These are phyloP conservation scores for Choanephora cucurbitarum DNA, from an alignment of 371 early-diverging fungal genomes.

Conservation along the genomic window DNA sequence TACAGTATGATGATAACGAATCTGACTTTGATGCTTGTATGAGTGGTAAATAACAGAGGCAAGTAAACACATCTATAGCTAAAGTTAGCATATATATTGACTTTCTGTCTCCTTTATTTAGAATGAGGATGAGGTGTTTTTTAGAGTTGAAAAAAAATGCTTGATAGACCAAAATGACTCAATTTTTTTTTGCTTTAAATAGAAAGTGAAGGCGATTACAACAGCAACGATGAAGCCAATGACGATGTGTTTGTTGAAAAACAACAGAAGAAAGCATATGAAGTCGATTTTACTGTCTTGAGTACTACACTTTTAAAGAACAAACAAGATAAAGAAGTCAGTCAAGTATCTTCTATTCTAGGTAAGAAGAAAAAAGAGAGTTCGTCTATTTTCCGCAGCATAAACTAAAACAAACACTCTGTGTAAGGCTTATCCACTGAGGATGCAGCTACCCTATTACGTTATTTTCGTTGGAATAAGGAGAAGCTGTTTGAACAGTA, in stretches of 20 bases:
- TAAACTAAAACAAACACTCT: background rate
- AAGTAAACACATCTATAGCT: background rate
- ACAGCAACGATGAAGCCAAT: slow-evolving; percentile 33
- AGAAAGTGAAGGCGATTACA: slow-evolving; percentile 40
- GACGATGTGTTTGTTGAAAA: slow-evolving; percentile 40
- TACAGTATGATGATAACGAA: slow-evolving; percentile 24
- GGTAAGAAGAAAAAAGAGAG: slow-evolving; percentile 26
- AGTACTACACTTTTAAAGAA: slow-evolving; percentile 24
- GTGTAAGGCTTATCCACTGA: slow-evolving; percentile 59
- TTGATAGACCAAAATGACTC: background rate
- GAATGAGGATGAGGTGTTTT: too few species aligned
- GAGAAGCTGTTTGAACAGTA: slow-evolving; percentile 88
- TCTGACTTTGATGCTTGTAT: slow-evolving; percentile 38
- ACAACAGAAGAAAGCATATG: slow-evolving; percentile 38
- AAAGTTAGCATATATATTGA: too few species aligned
- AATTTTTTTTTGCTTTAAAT: background rate
- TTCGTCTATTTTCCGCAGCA: background rate
- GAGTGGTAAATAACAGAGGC: slow-evolving; percentile 23
- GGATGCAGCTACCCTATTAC: slow-evolving; percentile 71
- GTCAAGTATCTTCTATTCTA: slow-evolving; percentile 45
- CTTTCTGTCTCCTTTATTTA: background rate
- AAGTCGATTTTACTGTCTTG: slow-evolving; percentile 44
- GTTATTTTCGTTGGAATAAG: slow-evolving; percentile 90
- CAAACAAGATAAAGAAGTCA: slow-evolving; percentile 46
- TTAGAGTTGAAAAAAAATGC: too few species aligned